Percentiles rank a stretch among this genome's conserved stretches.
These are phyloP conservation scores for Hypomontagnella submonticulosa DNA, from an alignment of 495 filamentous ascomycete genomes.

Conservation along the genomic window DNA sequence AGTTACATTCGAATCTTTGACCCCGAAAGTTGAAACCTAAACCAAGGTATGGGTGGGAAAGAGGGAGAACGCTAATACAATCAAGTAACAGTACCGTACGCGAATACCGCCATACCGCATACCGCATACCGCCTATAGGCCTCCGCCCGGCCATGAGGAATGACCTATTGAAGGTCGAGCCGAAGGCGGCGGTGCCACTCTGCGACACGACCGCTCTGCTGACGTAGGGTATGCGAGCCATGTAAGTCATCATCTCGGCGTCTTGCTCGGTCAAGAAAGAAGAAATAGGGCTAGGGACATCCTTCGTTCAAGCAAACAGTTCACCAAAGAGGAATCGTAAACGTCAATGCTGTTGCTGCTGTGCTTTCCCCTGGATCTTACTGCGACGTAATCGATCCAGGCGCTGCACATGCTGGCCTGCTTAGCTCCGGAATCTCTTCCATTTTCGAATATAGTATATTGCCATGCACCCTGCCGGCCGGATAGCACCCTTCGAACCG, in stretches of 20 bases:
- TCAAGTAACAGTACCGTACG: neutral
- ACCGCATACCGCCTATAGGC: constrained; percentile 14
- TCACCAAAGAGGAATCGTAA: constrained; percentile 7
- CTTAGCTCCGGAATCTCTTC: constrained; percentile 44
- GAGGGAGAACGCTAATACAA: too few species aligned
- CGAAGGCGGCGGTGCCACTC: constrained; percentile 42
- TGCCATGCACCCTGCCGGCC: constrained; percentile 43
- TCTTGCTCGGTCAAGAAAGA: constrained; percentile 39
- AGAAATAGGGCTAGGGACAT: constrained; percentile 36
- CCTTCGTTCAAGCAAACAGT: constrained; percentile 39
- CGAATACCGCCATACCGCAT: constrained; percentile 5
- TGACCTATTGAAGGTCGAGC: constrained; percentile 8
- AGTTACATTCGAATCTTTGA: constrained; percentile 29
- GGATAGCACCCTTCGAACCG: constrained; percentile 37
- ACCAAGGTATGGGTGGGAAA: constrained; percentile 20
- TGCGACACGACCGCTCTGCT: constrained; percentile 35
- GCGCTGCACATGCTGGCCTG: constrained; percentile 38
- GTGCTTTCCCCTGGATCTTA: constrained; percentile 41
- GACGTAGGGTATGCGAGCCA: constrained; percentile 21
- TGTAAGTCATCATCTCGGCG: constrained; percentile 38
- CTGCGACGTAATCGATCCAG: constrained; percentile 44
- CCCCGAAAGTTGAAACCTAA: constrained; percentile 41
- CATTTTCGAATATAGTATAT: constrained; percentile 43
- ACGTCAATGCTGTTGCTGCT: constrained; percentile 15
- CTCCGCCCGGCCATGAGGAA: constrained; percentile 24